Base-by-base conservation (phyloP, 2,329 filamentous ascomycete genomes). In the Helminthosporium solani region DNA sequence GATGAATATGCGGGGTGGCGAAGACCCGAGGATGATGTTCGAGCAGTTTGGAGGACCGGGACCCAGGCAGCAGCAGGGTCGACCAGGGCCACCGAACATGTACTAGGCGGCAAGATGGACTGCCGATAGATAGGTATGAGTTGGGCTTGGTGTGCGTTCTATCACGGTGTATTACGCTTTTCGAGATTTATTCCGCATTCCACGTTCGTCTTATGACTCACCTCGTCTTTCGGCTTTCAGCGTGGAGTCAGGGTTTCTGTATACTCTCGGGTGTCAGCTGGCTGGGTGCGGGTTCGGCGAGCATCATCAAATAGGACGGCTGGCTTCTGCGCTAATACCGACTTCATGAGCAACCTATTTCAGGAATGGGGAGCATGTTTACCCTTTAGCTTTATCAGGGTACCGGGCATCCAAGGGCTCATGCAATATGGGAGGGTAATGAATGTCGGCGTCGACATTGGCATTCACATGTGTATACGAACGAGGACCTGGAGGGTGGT, bases 1-100 rank as follows among this genome's bases (percentile, higher is more conserved):
- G 45, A 59, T 58, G 19, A 56, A 57, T 15, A 61, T 67, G 58
- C 59, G 63, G 30, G 61, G 61, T 5, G 45, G 30, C 33, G 63
- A 68, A 31, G 67, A 70, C 40, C 64, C 66, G 2, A 55, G 66
- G 31, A 62, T 69, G 58, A 66, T 70, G 65, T 68, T 69, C 31
- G 67, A 66, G 7, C 57, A 66, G 35, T 70, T 65, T 38, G 62
- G 58, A 7, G 64, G 58, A n/a, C 63, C 61, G 12, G 60, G 52
- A 33, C 60, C 56, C 3, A 43, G 60, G 40, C 61, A 60, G 40
- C 61, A 60, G 33, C 60, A 56, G 42, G 57, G 62, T 28, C 54
- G 64, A 36, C 64, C 61, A 2, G 61, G 61, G 33, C 61, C 63
- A 28, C 63, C 63, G 15, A 65, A 63, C 42, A 66, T 66, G 63